Evolutionary conservation across 2,329 filamentous ascomycete genomes (phyloP), one percentile per base, ranked within the genome.

Genomic region (Myotisia sp.): DNA sequence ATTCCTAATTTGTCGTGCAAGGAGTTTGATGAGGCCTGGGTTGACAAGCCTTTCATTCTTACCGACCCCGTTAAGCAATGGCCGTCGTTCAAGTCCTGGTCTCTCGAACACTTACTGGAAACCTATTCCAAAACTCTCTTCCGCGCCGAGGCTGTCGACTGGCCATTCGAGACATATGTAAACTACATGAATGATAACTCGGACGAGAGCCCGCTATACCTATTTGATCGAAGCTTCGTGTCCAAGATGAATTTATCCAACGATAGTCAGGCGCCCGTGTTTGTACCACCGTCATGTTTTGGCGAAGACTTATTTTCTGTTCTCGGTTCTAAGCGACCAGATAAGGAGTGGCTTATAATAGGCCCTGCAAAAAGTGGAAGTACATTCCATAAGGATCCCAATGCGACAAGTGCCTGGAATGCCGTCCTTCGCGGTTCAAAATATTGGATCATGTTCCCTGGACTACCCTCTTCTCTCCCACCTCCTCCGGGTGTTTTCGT

Each of bases 401-500:
- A 77, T 50, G 71, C 70, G 2, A 76, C 68, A 12, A 64, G 76
- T 47, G 87, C 90, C 0, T 95, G 87, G 90, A 95, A 95, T 53
- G 87, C 86, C 1, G 83, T 94, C 9, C 65, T 95, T 18, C 74
- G 79, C 39, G 90, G 87, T 4, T 74, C 78, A 21, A 95, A 95
- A 53, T 95, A 95, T 64, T 95, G 90, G 87, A 87, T 95, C 55
- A 92, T 95, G 84, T 95, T 95, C 51, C 85, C 84, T 0, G 39
- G 39, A 5, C 74, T 74, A 0, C 54, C 64, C 1, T 60, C 60
- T 12, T 60, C 60, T 12, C 53, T 68, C 4, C 71, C 75, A 0
- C 67, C 76, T 3, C 85, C 90, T 5, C 87, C 87, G 0, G 87
- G 87, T 3, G 86, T 95, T 23, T 92, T 79, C 47, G 82, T 94